Percentiles rank a stretch among this genome's conserved stretches.
Evolutionary conservation across 768 basidiomycete species (phyloP).

Genomic region (Panellus pusillus): DNA sequence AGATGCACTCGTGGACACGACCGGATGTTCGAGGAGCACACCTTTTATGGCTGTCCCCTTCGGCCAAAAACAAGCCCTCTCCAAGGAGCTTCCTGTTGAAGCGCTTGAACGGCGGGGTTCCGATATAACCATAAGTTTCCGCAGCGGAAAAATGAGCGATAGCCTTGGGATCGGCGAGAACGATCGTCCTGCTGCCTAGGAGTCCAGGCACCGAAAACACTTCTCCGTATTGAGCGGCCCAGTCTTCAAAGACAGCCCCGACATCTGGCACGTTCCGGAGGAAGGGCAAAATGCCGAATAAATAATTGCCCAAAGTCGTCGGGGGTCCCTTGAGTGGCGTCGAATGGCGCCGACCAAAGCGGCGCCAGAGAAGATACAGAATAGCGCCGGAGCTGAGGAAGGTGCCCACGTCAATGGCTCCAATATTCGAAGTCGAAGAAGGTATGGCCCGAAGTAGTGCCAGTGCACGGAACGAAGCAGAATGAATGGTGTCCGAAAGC

Average conservation of each 20-base stretch:
- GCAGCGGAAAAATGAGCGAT: slow-evolving; percentile 48
- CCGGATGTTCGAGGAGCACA: neutral
- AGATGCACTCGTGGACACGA: neutral
- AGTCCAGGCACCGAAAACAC: slow-evolving; percentile 40
- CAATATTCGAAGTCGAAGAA: neutral
- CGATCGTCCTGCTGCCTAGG: slow-evolving; percentile 35
- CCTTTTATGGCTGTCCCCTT: slow-evolving; percentile 35
- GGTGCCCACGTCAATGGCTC: neutral
- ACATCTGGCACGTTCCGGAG: slow-evolving; percentile 30
- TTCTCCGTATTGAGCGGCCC: slow-evolving; percentile 49
- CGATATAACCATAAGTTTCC: slow-evolving; percentile 49
- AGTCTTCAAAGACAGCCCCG: slow-evolving; percentile 40
- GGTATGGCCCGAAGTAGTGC: too few species aligned
- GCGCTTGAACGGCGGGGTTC: slow-evolving; percentile 28
- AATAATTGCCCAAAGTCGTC: slow-evolving; percentile 30
- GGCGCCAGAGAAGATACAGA: neutral
- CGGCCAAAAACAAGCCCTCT: slow-evolving; percentile 32
- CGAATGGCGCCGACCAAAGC: neutral
- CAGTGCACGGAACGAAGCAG: neutral
- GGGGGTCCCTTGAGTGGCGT: slow-evolving; percentile 47
- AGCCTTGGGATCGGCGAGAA: slow-evolving; percentile 48
- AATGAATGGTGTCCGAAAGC: neutral
- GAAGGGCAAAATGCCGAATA: slow-evolving; percentile 41
- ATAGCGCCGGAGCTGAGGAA: neutral
- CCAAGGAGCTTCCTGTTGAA: slow-evolving; percentile 24